Base-by-base conservation (phyloP, 2,329 filamentous ascomycete species). In the Didymella exigua region DNA sequence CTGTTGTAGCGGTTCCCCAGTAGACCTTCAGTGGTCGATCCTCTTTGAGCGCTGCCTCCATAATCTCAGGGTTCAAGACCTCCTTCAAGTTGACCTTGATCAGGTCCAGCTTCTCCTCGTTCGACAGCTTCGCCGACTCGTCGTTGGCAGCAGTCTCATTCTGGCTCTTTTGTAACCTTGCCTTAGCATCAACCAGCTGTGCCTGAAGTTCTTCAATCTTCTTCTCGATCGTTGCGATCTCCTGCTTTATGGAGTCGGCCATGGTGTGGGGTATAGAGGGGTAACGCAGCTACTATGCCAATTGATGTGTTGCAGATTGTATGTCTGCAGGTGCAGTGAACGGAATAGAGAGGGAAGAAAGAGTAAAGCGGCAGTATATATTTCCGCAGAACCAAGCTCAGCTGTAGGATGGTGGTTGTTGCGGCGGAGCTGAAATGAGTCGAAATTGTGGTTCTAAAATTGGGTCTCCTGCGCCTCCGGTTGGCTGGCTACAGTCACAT, bases 1-100 rank as follows among this genome's bases (percentile, higher is more conserved):
- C 91, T 0, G 91, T 96, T 14, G 91, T 91, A 16, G 90, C 90
- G 33, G 89, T 93, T 36, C 89, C 90, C 91, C 90, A 96, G 85
- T 96, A 96, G 75, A 96, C 86, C 73, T 87, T 89, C 46, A 90
- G 83, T 49, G 86, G 84, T 41, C 88, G 83, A 49, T 65, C 66
- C 59, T 90, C 87, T 56, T 86, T 86, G 59, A 93, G 83, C 40
- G 86, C 78, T 69, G 86, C 82, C 73, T 92, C 85, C 71, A 95
- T 89, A 59, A 96, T 91, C 71, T 96, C 91, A 21, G 86, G 86
- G 71, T 95, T 93, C 57, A 96, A 83, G 44, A 91, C 81, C 80
- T 96, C 92, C 58, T 88, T 86, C 55, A 96, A 82, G 75, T 95
- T 95, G 73, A 88, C 86, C 59, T 83, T 85, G 78, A 96, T 96